phyloP scores from a whole-genome alignment of 2,329 filamentous ascomycete genomes.

The Didymosphaeria variabile region DNA sequence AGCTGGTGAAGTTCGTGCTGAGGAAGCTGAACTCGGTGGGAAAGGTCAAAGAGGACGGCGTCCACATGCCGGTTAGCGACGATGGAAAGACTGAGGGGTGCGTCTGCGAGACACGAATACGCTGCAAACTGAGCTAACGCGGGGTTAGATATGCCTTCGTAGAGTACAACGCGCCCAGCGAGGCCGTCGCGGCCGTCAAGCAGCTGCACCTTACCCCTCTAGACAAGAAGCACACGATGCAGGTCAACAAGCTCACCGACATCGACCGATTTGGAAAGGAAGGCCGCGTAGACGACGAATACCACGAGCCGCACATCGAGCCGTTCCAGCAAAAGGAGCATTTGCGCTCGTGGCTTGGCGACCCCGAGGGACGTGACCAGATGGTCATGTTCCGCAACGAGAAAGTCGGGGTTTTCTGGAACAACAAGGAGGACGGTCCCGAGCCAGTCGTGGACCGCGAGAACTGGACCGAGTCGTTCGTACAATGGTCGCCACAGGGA shows the following conservation, averaged over 20 bases:
- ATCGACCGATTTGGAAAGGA: constrained; percentile 96
- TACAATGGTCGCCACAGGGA: constrained; percentile 96
- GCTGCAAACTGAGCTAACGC: constrained; percentile 27
- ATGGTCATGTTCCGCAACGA: constrained; percentile 95
- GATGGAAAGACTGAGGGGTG: constrained; percentile 87
- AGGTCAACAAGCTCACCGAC: constrained; percentile 98
- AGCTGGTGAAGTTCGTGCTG: constrained; percentile 94
- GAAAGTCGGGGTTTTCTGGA: constrained; percentile 95
- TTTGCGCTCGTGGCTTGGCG: constrained; percentile 89
- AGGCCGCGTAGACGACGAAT: constrained; percentile 91
- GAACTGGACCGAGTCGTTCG: constrained; percentile 98
- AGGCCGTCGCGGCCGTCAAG: constrained; percentile 89
- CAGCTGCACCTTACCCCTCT: constrained; percentile 85
- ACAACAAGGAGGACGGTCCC: constrained; percentile 91
- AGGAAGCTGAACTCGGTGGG: constrained; percentile 91
- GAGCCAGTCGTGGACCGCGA: constrained; percentile 90
- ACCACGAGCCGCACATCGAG: constrained; percentile 81
- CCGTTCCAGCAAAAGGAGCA: constrained; percentile 93
- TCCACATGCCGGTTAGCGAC: constrained; percentile 94
- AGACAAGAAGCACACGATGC: constrained; percentile 95
- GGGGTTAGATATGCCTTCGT: constrained; percentile 87
- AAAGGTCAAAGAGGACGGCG: constrained; percentile 82
- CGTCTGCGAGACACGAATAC: constrained; percentile 40
- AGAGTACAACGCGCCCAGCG: constrained; percentile 89
- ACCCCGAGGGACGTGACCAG: constrained; percentile 90